phyloP scores from a whole-genome alignment of 2,329 filamentous ascomycete species.

The Exophiala xenobiotica region DNA sequence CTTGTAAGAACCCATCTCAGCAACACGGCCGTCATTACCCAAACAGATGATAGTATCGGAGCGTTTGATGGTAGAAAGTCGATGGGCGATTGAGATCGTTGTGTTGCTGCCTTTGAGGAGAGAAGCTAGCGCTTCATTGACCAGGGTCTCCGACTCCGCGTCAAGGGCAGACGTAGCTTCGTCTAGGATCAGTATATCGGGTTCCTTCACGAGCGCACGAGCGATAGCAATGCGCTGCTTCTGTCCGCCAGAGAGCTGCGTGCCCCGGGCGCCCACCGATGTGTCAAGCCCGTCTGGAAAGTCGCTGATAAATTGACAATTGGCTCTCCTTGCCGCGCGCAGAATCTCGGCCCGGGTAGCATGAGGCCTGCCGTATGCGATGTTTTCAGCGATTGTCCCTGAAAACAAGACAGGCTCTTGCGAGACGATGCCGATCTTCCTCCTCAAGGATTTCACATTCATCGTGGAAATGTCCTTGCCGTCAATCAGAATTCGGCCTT shows the following conservation, averaged over 20 bases:
- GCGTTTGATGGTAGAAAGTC: slow-evolving; percentile 92
- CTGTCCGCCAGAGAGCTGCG: slow-evolving; percentile 91
- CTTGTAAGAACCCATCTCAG: slow-evolving; percentile 82
- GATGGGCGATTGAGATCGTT: slow-evolving; percentile 95
- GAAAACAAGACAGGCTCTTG: slow-evolving; percentile 96
- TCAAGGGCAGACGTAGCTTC: slow-evolving; percentile 95
- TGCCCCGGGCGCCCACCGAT: slow-evolving; percentile 84
- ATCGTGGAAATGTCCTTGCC: slow-evolving; percentile 78
- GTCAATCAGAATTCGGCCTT: slow-evolving; percentile 76
- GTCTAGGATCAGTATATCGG: slow-evolving; percentile 94
- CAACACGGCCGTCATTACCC: slow-evolving; percentile 79
- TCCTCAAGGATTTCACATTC: slow-evolving; percentile 89
- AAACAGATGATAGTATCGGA: slow-evolving; percentile 94
- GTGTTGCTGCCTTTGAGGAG: slow-evolving; percentile 86
- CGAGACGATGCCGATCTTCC: slow-evolving; percentile 90
- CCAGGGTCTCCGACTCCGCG: slow-evolving; percentile 92
- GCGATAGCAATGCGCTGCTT: slow-evolving; percentile 98
- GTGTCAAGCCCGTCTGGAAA: slow-evolving; percentile 96
- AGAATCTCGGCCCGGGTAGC: slow-evolving; percentile 80
- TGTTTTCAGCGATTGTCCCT: slow-evolving; percentile 74
- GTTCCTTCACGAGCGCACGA: slow-evolving; percentile 87
- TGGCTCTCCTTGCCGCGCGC: slow-evolving; percentile 82
- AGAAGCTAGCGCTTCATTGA: slow-evolving; percentile 82
- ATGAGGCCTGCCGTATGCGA: slow-evolving; percentile 81
- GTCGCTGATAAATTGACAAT: slow-evolving; percentile 94